Evolutionary conservation across 305 asterid genomes (phyloP).

Genomic region (Fraxinus albicans): DNA sequence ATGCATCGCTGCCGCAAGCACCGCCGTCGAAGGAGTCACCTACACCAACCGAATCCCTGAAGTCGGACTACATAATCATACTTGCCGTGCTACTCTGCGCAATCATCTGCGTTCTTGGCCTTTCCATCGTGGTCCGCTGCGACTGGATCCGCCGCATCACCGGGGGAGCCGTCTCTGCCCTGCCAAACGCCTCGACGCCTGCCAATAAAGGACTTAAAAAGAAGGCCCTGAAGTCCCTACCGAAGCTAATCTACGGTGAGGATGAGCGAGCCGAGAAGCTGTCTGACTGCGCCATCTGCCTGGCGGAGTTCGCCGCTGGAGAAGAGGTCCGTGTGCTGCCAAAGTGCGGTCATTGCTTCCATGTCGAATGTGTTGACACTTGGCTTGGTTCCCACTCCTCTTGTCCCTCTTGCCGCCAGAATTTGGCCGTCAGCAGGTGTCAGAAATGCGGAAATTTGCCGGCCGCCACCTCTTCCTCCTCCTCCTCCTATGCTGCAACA

Average conservation of each 20-base stretch:
- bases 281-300: conserved; percentile 45
- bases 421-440: conserved; percentile 19
- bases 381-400: conserved; percentile 50
- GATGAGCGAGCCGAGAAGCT: conserved; percentile 10
- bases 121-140: conserved; percentile 40
- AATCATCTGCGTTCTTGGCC: conserved; percentile 42
- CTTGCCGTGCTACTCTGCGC: conserved; percentile 45
- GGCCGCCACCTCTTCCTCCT: not conserved
- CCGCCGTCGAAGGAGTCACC: not conserved
- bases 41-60: not conserved
- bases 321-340: conserved; percentile 43
- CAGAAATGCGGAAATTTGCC: not conserved
- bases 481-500: not conserved
- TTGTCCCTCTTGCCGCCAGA: conserved; percentile 44
- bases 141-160: conserved; percentile 43
- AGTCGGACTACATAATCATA: conserved; percentile 41
- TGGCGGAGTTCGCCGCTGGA: conserved; percentile 35
- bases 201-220: conserved; percentile 37
- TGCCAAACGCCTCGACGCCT: conserved; percentile 1
- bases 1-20: conserved; percentile 10
- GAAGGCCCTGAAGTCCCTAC: conserved; percentile 34
- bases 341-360: conserved; percentile 47
- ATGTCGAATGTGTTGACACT: conserved; percentile 39
- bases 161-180: not conserved
- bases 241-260: conserved; percentile 26